A percentile compares a stretch with the other conserved stretches of the same genome.
phyloP scores from a whole-genome alignment of 345 rosid genomes.

The Brassica nigra region DNA sequence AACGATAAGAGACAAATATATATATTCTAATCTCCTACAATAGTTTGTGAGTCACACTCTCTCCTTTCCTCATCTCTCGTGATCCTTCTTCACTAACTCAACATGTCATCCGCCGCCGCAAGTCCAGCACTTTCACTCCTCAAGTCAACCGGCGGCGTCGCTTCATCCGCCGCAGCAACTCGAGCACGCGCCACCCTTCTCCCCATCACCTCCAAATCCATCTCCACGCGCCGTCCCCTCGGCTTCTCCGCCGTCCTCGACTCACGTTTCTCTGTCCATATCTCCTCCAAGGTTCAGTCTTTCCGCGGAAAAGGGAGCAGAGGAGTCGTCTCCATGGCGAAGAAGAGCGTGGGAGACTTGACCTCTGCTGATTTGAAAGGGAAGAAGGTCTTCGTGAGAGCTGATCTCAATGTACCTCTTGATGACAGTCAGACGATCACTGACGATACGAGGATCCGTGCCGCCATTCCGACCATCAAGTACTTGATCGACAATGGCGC shows the following conservation, averaged over 20 bases:
- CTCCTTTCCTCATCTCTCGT: slow-evolving; percentile 2
- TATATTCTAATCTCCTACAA: slow-evolving; percentile 7
- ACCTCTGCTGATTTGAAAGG: slow-evolving; percentile 73
- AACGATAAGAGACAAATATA: slow-evolving; percentile 53
- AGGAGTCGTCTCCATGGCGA: slow-evolving; percentile 72
- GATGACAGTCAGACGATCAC: slow-evolving; percentile 86
- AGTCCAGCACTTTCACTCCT: slow-evolving; percentile 69
- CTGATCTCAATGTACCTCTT: slow-evolving; percentile 87
- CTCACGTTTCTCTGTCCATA: slow-evolving; percentile 52
- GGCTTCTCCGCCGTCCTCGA: slow-evolving; percentile 65
- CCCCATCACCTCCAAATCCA: slow-evolving; percentile 42
- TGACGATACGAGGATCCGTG: slow-evolving; percentile 87
- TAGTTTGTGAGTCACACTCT: slow-evolving; percentile 33
- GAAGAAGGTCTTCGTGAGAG: slow-evolving; percentile 89
- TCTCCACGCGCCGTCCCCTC: slow-evolving; percentile 47
- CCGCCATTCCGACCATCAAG: slow-evolving; percentile 91
- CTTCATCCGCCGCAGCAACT: slow-evolving; percentile 33
- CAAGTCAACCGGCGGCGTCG: slow-evolving; percentile 42
- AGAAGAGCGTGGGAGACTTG: slow-evolving; percentile 93
- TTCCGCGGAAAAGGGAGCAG: slow-evolving; percentile 46
- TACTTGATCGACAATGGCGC: slow-evolving; percentile 87
- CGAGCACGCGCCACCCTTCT: slow-evolving; percentile 49
- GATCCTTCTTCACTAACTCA: neutral
- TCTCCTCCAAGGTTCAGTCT: slow-evolving; percentile 47
- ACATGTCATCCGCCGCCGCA: slow-evolving; percentile 69